Evolutionary conservation across 2,329 filamentous ascomycete species (phyloP).

Genomic region (Zasmidium angulare): DNA sequence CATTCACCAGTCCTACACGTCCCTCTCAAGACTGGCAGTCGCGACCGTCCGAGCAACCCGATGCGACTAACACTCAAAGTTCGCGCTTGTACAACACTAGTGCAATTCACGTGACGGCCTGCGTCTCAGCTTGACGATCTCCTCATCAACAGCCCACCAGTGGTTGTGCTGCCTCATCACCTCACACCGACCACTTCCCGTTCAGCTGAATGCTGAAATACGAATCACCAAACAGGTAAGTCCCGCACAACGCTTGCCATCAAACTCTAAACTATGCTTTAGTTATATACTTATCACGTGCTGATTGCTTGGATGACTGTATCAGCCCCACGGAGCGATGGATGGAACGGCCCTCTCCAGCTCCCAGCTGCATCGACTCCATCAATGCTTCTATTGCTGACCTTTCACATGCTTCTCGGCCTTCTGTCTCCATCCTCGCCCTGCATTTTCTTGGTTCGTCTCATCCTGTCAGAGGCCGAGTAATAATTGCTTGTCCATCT

Average conservation of each 20-base stretch:
- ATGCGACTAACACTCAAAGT: neutral
- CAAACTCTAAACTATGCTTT: neutral
- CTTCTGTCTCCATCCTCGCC: neutral
- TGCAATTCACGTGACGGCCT: neutral
- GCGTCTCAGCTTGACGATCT: slow-evolving; percentile 6
- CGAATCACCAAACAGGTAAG: neutral
- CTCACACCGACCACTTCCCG: neutral
- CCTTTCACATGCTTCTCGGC: neutral
- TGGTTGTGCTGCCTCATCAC: neutral
- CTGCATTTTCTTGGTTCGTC: neutral
- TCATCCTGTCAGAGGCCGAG: neutral
- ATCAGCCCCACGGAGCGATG: neutral
- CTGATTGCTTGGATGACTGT: neutral
- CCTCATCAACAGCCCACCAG: neutral
- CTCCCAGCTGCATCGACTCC: too few species aligned
- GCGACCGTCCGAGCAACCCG: neutral
- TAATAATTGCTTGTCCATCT: neutral
- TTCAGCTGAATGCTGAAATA: neutral
- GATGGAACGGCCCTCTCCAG: neutral
- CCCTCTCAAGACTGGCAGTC: neutral
- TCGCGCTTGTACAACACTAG: neutral
- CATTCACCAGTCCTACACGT: neutral
- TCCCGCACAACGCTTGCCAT: neutral
- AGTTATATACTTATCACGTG: neutral
- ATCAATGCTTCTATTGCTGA: neutral